Evolutionary conservation across 2,329 filamentous ascomycete species (phyloP), one percentile per base, ranked within the genome.

Genomic region (Botryosphaeria dothidea): DNA sequence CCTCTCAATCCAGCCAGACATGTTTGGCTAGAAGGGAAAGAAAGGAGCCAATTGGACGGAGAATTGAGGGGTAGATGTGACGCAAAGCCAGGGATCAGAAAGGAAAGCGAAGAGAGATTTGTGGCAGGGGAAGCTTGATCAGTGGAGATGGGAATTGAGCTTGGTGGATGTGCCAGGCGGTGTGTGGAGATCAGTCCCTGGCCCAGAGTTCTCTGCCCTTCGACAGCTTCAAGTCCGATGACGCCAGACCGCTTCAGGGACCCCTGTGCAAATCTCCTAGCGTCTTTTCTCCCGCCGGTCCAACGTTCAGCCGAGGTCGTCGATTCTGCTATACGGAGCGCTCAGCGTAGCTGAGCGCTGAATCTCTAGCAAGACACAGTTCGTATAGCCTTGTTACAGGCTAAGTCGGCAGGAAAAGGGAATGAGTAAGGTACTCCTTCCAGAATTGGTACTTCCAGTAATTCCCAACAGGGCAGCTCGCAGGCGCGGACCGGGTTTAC

Each of bases 191-290:
- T 25, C 17, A 23, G 56, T 60, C 25, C 56, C 52, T 57, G 52
- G 36, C 34, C 36, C 27, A 25, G 56, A 45, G 38, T 60, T 60
- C 56, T 58, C 41, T 60, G 56, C 7, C 41, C 56, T 60, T 60
- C 56, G 23, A 60, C 41, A 46, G 56, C 23, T 36, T 29, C 29
- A 46, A 58, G n/a, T 51, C 45, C 60, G 46, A 34, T 63, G 61
- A 63, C 61, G 61, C 61, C 61, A 63, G 48, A 19, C 61, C 61
- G 46, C 61, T 63, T 63, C 48, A 29, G 34, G 60, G 61, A 60
- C 11, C 56, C 56, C 15, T 43, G 56, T n/a, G 56, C 25, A 4
- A n/a, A 60, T 60, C 56, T 17, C 36, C n/a, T 57, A 29, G 54
- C 34, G 25, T 7, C 23, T 45, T 43, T 17, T 52, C 23, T 36